Evolutionary conservation across 805 yeast genomes (phyloP).

Genomic region (Candida tibetensis): DNA sequence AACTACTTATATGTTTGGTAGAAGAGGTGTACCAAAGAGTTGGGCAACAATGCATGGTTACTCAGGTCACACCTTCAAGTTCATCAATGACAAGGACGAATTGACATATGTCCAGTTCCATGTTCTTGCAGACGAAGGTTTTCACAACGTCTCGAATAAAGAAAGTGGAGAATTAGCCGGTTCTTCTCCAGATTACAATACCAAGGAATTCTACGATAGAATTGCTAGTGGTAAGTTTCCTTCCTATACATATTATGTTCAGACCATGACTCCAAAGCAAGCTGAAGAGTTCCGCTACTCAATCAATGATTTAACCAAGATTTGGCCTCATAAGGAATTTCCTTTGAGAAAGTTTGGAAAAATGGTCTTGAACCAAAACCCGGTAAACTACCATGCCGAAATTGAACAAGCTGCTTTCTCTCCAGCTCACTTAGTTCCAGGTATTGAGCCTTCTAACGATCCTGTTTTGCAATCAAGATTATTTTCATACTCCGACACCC

Average conservation of each 20-base stretch:
- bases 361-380: slow-evolving; percentile 75
- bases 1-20: slow-evolving; percentile 54
- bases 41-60: slow-evolving; percentile 60
- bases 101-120: slow-evolving; percentile 58
- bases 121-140: slow-evolving; percentile 49
- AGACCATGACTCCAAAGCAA: slow-evolving; percentile 57
- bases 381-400: slow-evolving; percentile 84
- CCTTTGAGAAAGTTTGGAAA: slow-evolving; percentile 87
- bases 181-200: slow-evolving; percentile 50
- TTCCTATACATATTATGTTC: slow-evolving; percentile 52
- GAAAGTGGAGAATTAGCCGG: slow-evolving; percentile 49
- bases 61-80: slow-evolving; percentile 64
- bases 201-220: slow-evolving; percentile 34
- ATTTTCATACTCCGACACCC: slow-evolving; percentile 82
- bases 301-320: slow-evolving; percentile 56
- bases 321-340: slow-evolving; percentile 86
- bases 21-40: slow-evolving; percentile 56
- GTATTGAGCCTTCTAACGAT: slow-evolving; percentile 78
- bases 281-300: slow-evolving; percentile 49
- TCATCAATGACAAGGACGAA: slow-evolving; percentile 49
- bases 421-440: slow-evolving; percentile 82
- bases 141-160: slow-evolving; percentile 39
- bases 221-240: slow-evolving; percentile 51
- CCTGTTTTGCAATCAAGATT: slow-evolving; percentile 81
- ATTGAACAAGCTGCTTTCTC: slow-evolving; percentile 84